These are phyloP conservation scores for Dittrichia graveolens DNA, from an alignment of 129 eudicot species.

Conservation along the genomic window DNA sequence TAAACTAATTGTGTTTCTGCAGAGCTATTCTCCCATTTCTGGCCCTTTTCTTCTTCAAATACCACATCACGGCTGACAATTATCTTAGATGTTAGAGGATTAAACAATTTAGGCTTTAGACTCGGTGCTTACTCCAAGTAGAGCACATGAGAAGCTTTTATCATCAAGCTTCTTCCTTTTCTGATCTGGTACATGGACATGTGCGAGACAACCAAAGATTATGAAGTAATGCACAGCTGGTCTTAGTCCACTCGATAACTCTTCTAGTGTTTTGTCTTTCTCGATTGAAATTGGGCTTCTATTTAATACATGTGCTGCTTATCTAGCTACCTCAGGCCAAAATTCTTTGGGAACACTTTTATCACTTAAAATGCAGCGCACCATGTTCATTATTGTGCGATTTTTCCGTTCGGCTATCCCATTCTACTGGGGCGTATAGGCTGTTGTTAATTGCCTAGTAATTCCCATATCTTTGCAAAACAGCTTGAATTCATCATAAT, in stretches of 20 bases:
- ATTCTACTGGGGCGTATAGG: neutral
- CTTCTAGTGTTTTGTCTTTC: neutral
- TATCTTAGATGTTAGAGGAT: neutral
- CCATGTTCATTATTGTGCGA: neutral
- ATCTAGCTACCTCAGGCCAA: neutral
- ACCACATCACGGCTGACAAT: too few relatives aligned
- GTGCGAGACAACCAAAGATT: too few relatives aligned
- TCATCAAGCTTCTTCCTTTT: neutral
- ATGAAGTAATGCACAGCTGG: neutral
- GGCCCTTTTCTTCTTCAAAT: constrained; percentile 17
- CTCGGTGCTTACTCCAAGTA: neutral
- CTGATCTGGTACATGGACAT: too few relatives aligned
- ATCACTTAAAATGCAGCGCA: neutral
- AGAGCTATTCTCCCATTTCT: constrained; percentile 1
- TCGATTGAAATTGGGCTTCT: neutral
- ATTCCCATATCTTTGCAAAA: neutral
- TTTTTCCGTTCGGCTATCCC: too few relatives aligned
- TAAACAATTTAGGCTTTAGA: neutral
- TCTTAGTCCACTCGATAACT: neutral
- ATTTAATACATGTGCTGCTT: neutral
- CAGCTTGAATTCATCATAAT: neutral
- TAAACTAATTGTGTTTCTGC: neutral
- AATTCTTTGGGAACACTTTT: neutral
- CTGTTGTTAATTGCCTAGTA: neutral
- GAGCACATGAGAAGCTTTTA: neutral